Base-by-base conservation (phyloP, 106 monocot species). In the Vanilla planifolia region DNA sequence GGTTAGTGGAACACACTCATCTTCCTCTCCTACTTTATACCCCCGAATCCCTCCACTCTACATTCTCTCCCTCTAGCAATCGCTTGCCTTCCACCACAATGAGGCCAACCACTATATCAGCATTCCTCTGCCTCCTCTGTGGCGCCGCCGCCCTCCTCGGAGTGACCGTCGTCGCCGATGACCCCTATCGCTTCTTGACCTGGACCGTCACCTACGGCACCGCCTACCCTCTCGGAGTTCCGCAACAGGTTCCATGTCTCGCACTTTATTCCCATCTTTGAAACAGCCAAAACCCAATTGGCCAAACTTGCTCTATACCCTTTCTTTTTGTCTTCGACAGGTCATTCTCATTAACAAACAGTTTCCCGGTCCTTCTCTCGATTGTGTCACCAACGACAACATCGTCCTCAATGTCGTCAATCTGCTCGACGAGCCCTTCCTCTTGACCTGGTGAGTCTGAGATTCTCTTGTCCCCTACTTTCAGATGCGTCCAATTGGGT, bases 301-400 rank as follows among this genome's bases (percentile, higher is more conserved):
- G 40, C 15, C 20, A 39, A 0, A 22, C 39, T 6, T 51, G 36
- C 22, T 71, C 20, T 39, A 26, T 41, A n/a, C 16, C 53, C 29
- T 2, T 66, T 52, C 56, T 25, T 9, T 25, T 62, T 36, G 20
- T 24, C 9, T 26, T 16, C 27, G 6, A 67, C 78, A 87, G 87
- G 87, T 78, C 42, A 87, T 87, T 21, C 45, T 87, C 75, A 87
- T 87, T 22, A 87, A 87, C 35, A 82, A 82, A 32, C 87, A 87
- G 71, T 87, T 87, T 56, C 82, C 87, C 15, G 87, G 87, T 28
- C 87, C 87, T 11, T 62, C 65, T 65, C 79, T 82, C 22, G 79
- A 87, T n/a, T 63, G 70, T 11, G 79, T 82, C 40, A 87, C 82
- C 23, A 87, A 87, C 40, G 87, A 87, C 60, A 87, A 87, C 58